Base-by-base conservation (phyloP, 192 early-diverging fungal genomes). In the Coemansia umbellata region DNA sequence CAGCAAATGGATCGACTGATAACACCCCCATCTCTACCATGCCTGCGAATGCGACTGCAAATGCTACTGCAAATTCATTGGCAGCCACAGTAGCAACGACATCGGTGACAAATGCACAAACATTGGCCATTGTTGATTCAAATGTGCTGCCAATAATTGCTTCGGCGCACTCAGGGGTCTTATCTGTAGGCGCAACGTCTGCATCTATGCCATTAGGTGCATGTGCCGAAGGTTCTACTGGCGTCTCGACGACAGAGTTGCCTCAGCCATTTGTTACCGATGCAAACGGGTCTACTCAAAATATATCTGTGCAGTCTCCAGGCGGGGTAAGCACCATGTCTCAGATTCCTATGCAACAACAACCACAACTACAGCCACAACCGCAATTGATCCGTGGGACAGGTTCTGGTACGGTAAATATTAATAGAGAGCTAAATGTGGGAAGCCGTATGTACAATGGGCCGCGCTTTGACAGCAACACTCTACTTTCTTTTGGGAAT, bases 401-500 rank as follows among this genome's bases (percentile, higher is more conserved):
- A n/a, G n/a, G n/a, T n/a, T n/a, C n/a, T n/a, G n/a, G n/a, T n/a
- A n/a, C n/a, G n/a, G n/a, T 3, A 21, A 26, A 6, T 15, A 26
- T 26, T 22, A 26, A 45, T n/a, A 45, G 24, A 1, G 43, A 45
- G 11, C 24, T 14, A 14, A 26, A 7, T 19, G 28, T 14, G 5
- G n/a, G 5, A 11, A 3, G 23, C 21, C 23, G 28, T 9, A 6
- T 45, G 24, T 45, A 45, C 24, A 13, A 26, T 26, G 54, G 50
- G 15, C 7, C 31, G 9, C 41, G 26, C 26, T 51, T 74, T 27
- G 47, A 63, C 49, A 54, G 31, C 24, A 68, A 60, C 49, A 30
- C 66, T 36, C 18, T 69, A 53, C 54, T 76, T 50, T 18, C 53
- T 13, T 69, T 76, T 31, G 66, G 67, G 11, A 59, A 66, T 40